Evolutionary conservation across 345 rosid genomes (phyloP).

Genomic region (Citrus sp.): DNA sequence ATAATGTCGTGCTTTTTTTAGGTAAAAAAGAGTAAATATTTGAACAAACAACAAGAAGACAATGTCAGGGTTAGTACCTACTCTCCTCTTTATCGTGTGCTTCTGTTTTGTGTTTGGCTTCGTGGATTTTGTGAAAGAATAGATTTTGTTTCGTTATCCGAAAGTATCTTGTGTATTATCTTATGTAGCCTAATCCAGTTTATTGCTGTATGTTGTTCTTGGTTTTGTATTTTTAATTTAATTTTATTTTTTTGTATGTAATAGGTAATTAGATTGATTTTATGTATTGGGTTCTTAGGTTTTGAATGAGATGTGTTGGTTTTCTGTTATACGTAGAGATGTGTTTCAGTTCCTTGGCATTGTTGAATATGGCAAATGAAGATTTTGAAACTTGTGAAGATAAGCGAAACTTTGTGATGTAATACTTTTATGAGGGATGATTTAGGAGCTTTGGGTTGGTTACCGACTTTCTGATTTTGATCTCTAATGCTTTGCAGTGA

Average conservation of each 20-base stretch:
- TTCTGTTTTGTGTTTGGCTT: background rate
- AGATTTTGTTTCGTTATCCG: background rate
- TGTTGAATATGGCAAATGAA: too few relatives aligned
- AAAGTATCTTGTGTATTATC: background rate
- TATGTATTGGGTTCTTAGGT: background rate
- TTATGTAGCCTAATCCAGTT: too few relatives aligned
- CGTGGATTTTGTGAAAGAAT: background rate
- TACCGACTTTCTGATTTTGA: background rate
- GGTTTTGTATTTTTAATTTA: background rate
- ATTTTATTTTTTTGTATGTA: too few relatives aligned
- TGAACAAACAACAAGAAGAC: background rate
- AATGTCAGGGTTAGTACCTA: background rate
- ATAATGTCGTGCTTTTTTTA: too few relatives aligned
- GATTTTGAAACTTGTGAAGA: background rate
- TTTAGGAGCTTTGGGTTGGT: background rate
- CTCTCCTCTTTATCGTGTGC: background rate
- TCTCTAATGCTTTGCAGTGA: constrained; percentile 39
- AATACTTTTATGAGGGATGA: background rate
- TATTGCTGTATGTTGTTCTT: background rate
- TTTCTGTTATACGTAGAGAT: background rate
- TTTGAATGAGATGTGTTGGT: background rate
- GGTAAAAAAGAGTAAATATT: background rate
- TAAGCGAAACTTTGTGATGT: background rate
- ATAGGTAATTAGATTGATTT: background rate
- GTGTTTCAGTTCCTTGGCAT: background rate